phyloP scores from a whole-genome alignment of 2,329 filamentous ascomycete genomes.

The Coniochaeta sp. region DNA sequence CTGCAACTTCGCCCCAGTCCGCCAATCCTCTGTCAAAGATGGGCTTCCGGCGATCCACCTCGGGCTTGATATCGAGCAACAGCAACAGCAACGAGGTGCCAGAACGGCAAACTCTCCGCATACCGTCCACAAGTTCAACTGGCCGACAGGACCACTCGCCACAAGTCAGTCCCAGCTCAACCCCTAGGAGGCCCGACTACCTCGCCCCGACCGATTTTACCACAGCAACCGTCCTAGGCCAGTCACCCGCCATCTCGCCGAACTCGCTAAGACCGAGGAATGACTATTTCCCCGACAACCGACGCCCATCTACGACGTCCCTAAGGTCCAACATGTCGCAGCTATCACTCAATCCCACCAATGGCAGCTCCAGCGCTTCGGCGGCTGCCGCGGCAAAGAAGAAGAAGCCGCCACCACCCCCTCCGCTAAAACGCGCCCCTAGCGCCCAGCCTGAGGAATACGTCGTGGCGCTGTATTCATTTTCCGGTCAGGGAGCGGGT shows the following conservation, averaged over 20 bases:
- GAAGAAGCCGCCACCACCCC: constrained; percentile 68
- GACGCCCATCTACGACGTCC: constrained; percentile 16
- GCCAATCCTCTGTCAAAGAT: constrained; percentile 15
- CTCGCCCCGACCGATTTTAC: constrained; percentile 37
- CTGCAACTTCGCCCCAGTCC: constrained; percentile 4
- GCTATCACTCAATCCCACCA: constrained; percentile 5
- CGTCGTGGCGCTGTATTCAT: constrained; percentile 70
- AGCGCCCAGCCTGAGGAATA: constrained; percentile 44
- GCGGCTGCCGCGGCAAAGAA: constrained; percentile 46
- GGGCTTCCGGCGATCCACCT: constrained; percentile 31
- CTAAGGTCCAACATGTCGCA: constrained; percentile 13
- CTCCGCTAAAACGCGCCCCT: constrained; percentile 52
- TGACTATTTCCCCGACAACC: constrained; percentile 8
- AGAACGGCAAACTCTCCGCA: constrained; percentile 17
- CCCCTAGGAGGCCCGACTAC: constrained; percentile 19
- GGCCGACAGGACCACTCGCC: constrained; percentile 13
- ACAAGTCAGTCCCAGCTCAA: constrained; percentile 21
- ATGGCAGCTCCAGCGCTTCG: constrained; percentile 8
- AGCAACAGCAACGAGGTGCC: not conserved
- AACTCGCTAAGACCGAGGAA: constrained; percentile 4
- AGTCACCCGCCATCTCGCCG: constrained; percentile 1
- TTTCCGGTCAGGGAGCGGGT: constrained; percentile 59
- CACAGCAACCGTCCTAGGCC: constrained; percentile 32
- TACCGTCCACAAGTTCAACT: constrained; percentile 21
- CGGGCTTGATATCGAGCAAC: constrained; percentile 32